Conservation (phyloP, 2,329 filamentous ascomycete species). For the Delphinella strobiligena region DNA sequence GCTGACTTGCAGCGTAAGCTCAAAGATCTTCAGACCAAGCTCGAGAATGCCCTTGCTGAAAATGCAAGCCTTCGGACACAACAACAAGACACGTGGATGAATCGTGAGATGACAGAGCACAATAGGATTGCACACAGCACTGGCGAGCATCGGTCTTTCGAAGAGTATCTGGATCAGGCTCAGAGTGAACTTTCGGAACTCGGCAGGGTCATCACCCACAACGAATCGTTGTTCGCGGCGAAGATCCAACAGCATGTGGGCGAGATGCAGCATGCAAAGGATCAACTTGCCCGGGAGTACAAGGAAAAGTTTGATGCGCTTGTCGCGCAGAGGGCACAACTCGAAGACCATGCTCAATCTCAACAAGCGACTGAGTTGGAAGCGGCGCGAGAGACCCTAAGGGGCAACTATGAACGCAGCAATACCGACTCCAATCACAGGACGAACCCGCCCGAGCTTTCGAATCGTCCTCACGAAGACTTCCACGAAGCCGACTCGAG, state of each 20-base stretch:
- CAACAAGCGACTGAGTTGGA: slow-evolving; percentile 20
- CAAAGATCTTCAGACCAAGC: slow-evolving; percentile 1
- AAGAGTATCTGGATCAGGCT: slow-evolving; percentile 23
- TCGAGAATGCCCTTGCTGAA: slow-evolving; percentile 8
- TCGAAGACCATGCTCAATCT: slow-evolving; percentile 19
- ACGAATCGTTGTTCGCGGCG: slow-evolving; percentile 21
- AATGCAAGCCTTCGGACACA: slow-evolving; percentile 2
- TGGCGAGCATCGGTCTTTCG: too few relatives aligned
- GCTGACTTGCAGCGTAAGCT: slow-evolving; percentile 7
- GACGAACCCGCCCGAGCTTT: too few relatives aligned
- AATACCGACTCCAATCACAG: slow-evolving; percentile 1
- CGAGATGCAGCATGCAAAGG: slow-evolving; percentile 22
- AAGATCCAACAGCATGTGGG: slow-evolving; percentile 26
- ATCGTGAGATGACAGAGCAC: too few relatives aligned
- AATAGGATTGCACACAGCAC: too few relatives aligned
- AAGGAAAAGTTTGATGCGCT: slow-evolving; percentile 20
- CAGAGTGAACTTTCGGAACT: slow-evolving; percentile 22
- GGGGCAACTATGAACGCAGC: slow-evolving; percentile 14
- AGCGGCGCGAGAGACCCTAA: slow-evolving; percentile 19
- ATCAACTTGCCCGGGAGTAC: slow-evolving; percentile 22
- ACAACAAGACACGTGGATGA: too few relatives aligned
- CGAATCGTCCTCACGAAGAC: neutral
- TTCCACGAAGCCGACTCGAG: slow-evolving; percentile 17
- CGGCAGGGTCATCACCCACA: slow-evolving; percentile 22
- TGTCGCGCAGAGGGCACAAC: slow-evolving; percentile 16